Percentiles rank a stretch among this genome's conserved stretches.
phyloP scores from a whole-genome alignment of 495 filamentous ascomycete genomes.

The Daldinia loculata region DNA sequence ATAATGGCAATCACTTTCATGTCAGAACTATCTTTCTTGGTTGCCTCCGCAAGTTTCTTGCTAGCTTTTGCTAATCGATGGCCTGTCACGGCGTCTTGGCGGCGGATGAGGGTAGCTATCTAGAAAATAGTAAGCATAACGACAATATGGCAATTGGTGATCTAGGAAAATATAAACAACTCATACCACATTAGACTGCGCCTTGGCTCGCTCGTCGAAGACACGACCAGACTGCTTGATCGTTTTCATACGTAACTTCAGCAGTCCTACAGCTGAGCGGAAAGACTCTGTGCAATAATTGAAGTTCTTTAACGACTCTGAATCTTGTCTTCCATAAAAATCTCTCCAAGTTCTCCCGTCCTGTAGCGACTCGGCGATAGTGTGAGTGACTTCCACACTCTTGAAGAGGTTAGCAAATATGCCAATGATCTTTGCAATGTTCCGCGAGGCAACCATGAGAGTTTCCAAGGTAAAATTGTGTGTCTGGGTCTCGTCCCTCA shows the following conservation, averaged over 20 bases:
- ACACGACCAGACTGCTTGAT: constrained; percentile 10
- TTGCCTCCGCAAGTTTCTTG: constrained; percentile 24
- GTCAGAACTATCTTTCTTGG: constrained; percentile 38
- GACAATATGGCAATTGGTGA: too few relatives aligned
- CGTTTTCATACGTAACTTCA: constrained; percentile 7
- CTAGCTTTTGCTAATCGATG: constrained; percentile 6
- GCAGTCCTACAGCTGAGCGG: background rate
- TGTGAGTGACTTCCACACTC: constrained; percentile 5
- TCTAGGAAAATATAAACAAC: too few relatives aligned
- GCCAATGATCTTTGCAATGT: constrained; percentile 5
- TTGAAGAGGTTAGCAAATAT: constrained; percentile 12
- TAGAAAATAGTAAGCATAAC: background rate
- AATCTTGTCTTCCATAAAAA: background rate
- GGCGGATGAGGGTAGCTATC: constrained; percentile 10
- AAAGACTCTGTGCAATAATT: background rate
- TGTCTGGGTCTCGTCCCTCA: background rate
- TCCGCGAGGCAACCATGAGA: constrained; percentile 1
- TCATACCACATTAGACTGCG: constrained; percentile 13
- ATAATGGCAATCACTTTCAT: constrained; percentile 46
- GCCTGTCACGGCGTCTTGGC: background rate
- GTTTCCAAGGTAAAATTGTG: background rate
- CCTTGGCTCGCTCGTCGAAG: constrained; percentile 3
- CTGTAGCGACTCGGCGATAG: constrained; percentile 2
- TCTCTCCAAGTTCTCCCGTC: constrained; percentile 1
- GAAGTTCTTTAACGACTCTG: background rate